phyloP scores from a whole-genome alignment of 2,329 filamentous ascomycete genomes.

The Colletotrichum truncatum region DNA sequence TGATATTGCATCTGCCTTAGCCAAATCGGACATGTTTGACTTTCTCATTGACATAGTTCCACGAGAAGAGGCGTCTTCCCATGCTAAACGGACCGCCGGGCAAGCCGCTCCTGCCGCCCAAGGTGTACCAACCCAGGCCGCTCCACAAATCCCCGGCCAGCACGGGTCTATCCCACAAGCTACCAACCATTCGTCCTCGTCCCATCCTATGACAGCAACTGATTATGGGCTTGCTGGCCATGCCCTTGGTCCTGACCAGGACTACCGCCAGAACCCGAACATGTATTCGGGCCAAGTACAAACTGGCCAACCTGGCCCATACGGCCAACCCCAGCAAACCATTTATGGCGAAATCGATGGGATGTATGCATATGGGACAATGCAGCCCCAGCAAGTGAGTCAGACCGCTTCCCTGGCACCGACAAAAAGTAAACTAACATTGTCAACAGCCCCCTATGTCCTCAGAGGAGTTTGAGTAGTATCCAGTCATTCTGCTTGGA shows the following conservation, averaged over 20 bases:
- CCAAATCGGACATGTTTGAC: conserved; percentile 99
- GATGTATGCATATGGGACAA: conserved; percentile 85
- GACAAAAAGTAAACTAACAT: neutral
- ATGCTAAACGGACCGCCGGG: conserved; percentile 78
- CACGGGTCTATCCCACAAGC: conserved; percentile 60
- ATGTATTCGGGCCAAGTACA: conserved; percentile 88
- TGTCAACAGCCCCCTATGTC: conserved; percentile 50
- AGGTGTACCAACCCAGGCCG: conserved; percentile 40
- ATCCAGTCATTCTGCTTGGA: neutral
- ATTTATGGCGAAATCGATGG: conserved; percentile 86
- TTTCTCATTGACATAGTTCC: conserved; percentile 99
- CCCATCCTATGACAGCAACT: conserved; percentile 66
- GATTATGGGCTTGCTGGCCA: conserved; percentile 73
- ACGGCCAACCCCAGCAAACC: conserved; percentile 79
- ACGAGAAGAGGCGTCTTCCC: conserved; percentile 88
- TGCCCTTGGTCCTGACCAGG: conserved; percentile 72
- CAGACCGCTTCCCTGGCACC: neutral
- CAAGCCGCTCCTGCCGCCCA: conserved; percentile 54
- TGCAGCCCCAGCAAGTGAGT: conserved; percentile 85
- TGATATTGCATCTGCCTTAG: conserved; percentile 93
- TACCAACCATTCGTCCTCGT: conserved; percentile 61
- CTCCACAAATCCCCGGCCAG: conserved; percentile 62
- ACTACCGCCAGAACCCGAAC: conserved; percentile 80
- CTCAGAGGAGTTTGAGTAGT: conserved; percentile 55
- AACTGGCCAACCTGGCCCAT: conserved; percentile 73